These are phyloP conservation scores for Macrolepiota albuminosa DNA, from an alignment of 768 basidiomycete genomes.

Conservation along the genomic window DNA sequence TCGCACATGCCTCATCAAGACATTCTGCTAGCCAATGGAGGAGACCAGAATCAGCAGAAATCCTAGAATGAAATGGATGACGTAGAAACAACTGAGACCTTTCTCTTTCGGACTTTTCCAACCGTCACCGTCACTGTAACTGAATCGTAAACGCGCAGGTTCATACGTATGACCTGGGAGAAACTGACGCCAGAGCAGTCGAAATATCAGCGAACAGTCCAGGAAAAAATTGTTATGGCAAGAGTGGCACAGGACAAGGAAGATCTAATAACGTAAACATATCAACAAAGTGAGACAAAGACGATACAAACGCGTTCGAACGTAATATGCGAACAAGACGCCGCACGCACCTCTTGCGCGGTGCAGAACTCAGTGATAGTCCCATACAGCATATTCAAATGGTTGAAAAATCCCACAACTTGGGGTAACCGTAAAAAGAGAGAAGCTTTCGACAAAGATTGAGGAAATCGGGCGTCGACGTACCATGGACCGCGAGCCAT, in stretches of 20 bases:
- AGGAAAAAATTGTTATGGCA: constrained; percentile 36
- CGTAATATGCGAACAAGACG: not conserved
- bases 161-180: constrained; percentile 44
- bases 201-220: constrained; percentile 36
- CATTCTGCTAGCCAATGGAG: constrained; percentile 54
- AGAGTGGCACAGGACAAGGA: constrained; percentile 22
- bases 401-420: constrained; percentile 99
- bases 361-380: constrained; percentile 99
- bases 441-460: too few relatives aligned
- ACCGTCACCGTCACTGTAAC: constrained; percentile 41
- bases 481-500: constrained; percentile 99
- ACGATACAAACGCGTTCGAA: too few relatives aligned
- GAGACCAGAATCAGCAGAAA: constrained; percentile 51
- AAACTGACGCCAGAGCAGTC: constrained; percentile 34
- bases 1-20: constrained; percentile 54
- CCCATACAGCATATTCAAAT: constrained; percentile 98
- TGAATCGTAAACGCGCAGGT: constrained; percentile 43
- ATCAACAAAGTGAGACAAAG: not conserved
- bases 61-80: constrained; percentile 46
- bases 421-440: too few relatives aligned
- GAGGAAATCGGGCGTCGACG: not conserved
- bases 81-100: constrained; percentile 54
- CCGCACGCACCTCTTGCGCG: constrained; percentile 67
- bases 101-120: constrained; percentile 58
- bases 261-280: constrained; percentile 15